Percentiles rank a stretch among this genome's conserved stretches.
phyloP scores from a whole-genome alignment of 2,329 filamentous ascomycete species.

The Elsinoe perseae region DNA sequence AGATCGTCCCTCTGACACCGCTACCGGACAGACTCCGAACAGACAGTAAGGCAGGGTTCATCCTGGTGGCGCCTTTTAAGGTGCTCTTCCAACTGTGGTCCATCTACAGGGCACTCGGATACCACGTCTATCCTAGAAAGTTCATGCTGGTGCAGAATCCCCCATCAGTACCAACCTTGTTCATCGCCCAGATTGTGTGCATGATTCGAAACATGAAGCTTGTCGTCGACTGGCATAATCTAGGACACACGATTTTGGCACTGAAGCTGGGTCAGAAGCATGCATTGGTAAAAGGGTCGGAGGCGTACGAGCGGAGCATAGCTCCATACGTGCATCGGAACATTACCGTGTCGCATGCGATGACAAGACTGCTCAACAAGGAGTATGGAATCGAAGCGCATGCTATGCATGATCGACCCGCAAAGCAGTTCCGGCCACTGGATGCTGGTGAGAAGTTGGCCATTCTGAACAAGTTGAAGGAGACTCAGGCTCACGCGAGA shows the following conservation, averaged over 20 bases:
- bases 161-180: conserved; percentile 84
- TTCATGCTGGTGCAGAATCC: conserved; percentile 93
- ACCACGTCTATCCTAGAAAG: conserved; percentile 62
- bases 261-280: conserved; percentile 56
- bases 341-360: conserved; percentile 82
- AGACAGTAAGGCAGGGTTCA: conserved; percentile 65
- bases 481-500: conserved; percentile 53
- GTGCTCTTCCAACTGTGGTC: conserved; percentile 72
- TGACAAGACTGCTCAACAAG: conserved; percentile 63
- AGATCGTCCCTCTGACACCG: conserved; percentile 60
- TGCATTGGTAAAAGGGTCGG: conserved; percentile 69
- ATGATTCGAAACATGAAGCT: conserved; percentile 71
- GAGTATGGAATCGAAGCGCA: conserved; percentile 58
- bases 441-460: conserved; percentile 41
- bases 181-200: conserved; percentile 64
- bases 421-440: conserved; percentile 70
- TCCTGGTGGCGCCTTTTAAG: conserved; percentile 72
- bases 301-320: conserved; percentile 67
- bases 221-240: conserved; percentile 98
- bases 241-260: conserved; percentile 86
- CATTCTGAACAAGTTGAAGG: conserved; percentile 59
- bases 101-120: conserved; percentile 65
- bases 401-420: conserved; percentile 79
- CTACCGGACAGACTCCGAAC: conserved; percentile 60
- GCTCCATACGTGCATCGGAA: conserved; percentile 64